A percentile compares a stretch with the other conserved stretches of the same genome.
phyloP scores from a whole-genome alignment of 1,284 basidiomycete genomes.

The Coriolopsis trogii region DNA sequence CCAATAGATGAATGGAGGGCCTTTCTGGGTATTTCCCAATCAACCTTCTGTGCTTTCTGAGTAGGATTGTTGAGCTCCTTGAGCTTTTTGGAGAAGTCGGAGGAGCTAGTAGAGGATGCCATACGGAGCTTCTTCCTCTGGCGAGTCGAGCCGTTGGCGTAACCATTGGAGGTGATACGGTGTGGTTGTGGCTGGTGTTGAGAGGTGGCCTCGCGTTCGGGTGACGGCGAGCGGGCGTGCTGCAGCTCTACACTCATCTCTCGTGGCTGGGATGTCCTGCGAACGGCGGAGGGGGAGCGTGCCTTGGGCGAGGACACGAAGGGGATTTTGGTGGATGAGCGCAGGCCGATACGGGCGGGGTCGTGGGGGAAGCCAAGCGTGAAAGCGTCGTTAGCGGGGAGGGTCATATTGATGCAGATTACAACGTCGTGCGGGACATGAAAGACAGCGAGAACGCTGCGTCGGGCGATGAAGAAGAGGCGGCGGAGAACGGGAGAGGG shows the following conservation, averaged over 20 bases:
- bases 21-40: constrained; percentile 93
- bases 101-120: constrained; percentile 5
- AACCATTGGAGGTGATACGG: constrained; percentile 5
- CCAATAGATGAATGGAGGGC: constrained; percentile 90
- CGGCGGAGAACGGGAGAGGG: neutral
- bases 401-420: constrained; percentile 34
- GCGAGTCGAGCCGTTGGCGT: constrained; percentile 15
- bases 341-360: constrained; percentile 42
- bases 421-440: neutral
- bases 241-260: constrained; percentile 19
- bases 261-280: constrained; percentile 10
- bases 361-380: constrained; percentile 50
- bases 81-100: constrained; percentile 13
- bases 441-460: constrained; percentile 1
- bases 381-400: constrained; percentile 56
- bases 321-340: constrained; percentile 46
- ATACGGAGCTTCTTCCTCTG: constrained; percentile 22
- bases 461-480: neutral
- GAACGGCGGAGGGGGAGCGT: constrained; percentile 21
- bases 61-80: neutral
- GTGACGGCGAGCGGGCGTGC: constrained; percentile 8
- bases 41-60: constrained; percentile 39
- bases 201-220: too few species aligned
- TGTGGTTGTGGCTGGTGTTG: neutral
- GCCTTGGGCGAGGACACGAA: constrained; percentile 35